Conservation (phyloP, 306 rosid species). For the Vigna trinervia region DNA sequence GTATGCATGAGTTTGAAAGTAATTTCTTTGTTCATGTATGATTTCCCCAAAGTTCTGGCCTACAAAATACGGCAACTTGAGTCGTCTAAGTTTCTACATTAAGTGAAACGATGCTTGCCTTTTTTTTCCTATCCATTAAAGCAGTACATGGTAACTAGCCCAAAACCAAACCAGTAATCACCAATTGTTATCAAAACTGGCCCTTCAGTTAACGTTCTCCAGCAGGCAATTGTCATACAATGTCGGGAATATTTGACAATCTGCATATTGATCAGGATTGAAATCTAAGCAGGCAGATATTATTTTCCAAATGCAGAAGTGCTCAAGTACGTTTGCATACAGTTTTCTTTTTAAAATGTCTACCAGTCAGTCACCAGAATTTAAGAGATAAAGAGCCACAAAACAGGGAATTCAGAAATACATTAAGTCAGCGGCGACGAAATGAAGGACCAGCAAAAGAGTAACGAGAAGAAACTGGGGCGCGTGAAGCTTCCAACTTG, state of each 20-base stretch:
- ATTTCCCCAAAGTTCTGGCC: not conserved
- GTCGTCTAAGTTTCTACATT: not conserved
- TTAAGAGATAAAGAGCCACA: not conserved
- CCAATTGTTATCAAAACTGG: too few species aligned
- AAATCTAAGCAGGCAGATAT: too few species aligned
- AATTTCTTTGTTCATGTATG: not conserved
- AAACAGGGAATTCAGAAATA: not conserved
- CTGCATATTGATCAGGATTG: too few species aligned
- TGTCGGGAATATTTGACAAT: too few species aligned
- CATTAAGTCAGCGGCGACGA: slow-evolving; percentile 53
- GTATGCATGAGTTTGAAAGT: not conserved
- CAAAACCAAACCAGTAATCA: too few species aligned
- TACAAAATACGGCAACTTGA: not conserved
- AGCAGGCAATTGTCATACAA: too few species aligned
- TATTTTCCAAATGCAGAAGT: too few species aligned
- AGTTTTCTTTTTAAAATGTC: not conserved
- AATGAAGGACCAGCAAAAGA: slow-evolving; percentile 64
- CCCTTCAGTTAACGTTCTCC: too few species aligned
- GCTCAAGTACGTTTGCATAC: too few species aligned
- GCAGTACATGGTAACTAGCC: too few species aligned
- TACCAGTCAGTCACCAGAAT: not conserved
- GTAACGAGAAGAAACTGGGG: slow-evolving; percentile 69
- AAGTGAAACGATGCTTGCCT: not conserved
- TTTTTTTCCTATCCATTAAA: too few species aligned
- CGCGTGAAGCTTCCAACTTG: slow-evolving; percentile 37